Evolutionary conservation across 371 early-diverging fungal genomes (phyloP), one percentile per base, ranked within the genome.

Genomic region (Mucor lusitanicus): DNA sequence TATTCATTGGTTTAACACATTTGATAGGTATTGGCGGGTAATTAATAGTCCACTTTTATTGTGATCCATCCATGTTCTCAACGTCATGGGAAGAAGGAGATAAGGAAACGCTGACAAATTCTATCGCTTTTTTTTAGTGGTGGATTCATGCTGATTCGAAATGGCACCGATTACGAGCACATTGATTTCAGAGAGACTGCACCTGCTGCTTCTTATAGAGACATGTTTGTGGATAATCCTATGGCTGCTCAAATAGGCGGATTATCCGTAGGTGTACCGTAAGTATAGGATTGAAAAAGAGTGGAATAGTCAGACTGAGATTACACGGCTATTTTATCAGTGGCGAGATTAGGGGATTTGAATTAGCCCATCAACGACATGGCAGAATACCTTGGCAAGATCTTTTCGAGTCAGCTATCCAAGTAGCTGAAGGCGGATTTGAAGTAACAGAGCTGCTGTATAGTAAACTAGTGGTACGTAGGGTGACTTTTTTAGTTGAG

Each of bases 91-190:
- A 33, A 33, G 33, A 33, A 8, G 8, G 23, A 50, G 50, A 50
- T 21, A 44, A 44, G 44, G 37, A 37, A 58, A 59, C 19, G 40
- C 61, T 46, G 9, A 44, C 61, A 46, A 50, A 39, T 27, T 15
- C 27, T 19, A n/a, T 19, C 19, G 21, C 19, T 21, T 15, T 23
- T 27, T 25, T 21, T 15, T 53, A 87, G 92, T 11, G 99, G 99
- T 44, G 99, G 99, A 7, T 99, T 99, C 78, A 92, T 98, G 92
- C 78, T 97, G 17, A 84, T 99, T 17, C 91, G 96, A n/a, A 79
- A 87, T 68, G 84, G 87, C n/a, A 79, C 86, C 30, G 50, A 50
- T 9, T 67, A 72, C 55, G 89, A 88, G 56, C 68, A 82, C 15
- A 86, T 94, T 57, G 93, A 94, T 73, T 94, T 94, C 46, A 81